Conservation (phyloP, 2,329 filamentous ascomycete genomes). For the Rhinocladiella mackenziei region DNA sequence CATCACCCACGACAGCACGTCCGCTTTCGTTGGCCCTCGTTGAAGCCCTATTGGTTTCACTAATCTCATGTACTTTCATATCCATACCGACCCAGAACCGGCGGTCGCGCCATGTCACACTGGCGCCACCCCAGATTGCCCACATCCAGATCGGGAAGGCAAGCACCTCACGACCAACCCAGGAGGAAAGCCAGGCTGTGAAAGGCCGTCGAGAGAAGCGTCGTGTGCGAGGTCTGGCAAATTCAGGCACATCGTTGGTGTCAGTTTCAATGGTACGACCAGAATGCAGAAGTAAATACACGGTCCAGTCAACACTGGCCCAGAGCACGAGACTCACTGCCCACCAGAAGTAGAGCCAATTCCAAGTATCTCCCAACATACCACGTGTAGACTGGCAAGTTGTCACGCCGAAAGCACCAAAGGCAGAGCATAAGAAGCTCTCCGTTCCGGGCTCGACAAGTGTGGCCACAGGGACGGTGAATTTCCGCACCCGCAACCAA, state of each 20-base stretch:
- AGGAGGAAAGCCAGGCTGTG: slow-evolving; percentile 70
- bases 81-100: slow-evolving; percentile 77
- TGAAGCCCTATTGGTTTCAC: slow-evolving; percentile 18
- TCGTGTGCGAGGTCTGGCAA: slow-evolving; percentile 50
- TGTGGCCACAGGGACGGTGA: slow-evolving; percentile 83
- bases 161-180: slow-evolving; percentile 77
- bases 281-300: slow-evolving; percentile 71
- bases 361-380: slow-evolving; percentile 65
- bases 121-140: slow-evolving; percentile 84
- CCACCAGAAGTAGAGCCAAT: slow-evolving; percentile 63
- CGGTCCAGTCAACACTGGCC: slow-evolving; percentile 69
- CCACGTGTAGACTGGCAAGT: slow-evolving; percentile 52
- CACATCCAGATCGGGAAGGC: slow-evolving; percentile 86
- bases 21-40: no score
- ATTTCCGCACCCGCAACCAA: slow-evolving; percentile 92
- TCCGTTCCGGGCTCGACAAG: slow-evolving; percentile 91
- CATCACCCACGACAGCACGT: no score
- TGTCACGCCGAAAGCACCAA: slow-evolving; percentile 74
- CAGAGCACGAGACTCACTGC: slow-evolving; percentile 61
- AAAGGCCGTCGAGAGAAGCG: slow-evolving; percentile 50
- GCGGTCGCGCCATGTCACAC: slow-evolving; percentile 81
- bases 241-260: slow-evolving; percentile 63
- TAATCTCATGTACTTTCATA: slow-evolving; percentile 68
- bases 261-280: slow-evolving; percentile 59
- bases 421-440: slow-evolving; percentile 74